Conservation (phyloP, 345 rosid species). For the Cardiospermum halicacabum region DNA sequence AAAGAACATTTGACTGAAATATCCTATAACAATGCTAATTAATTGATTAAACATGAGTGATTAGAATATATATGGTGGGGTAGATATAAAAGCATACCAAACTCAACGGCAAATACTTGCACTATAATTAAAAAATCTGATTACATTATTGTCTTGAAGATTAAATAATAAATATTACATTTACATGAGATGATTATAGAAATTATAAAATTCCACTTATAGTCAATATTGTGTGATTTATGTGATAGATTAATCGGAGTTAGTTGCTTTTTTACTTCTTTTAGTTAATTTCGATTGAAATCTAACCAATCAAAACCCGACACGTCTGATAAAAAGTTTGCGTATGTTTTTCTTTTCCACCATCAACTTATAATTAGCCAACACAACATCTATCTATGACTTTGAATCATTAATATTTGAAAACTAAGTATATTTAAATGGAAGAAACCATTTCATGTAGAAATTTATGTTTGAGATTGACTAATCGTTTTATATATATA, state of each 20-base stretch:
- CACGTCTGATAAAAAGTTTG: background rate
- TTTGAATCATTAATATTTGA: no score
- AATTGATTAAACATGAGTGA: background rate
- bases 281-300: background rate
- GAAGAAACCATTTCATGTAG: no score
- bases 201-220: no score
- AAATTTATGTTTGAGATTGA: no score
- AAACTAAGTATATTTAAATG: no score
- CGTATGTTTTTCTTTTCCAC: background rate
- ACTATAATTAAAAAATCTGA: background rate
- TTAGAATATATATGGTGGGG: background rate
- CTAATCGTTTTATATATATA: no score
- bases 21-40: no score
- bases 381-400: background rate
- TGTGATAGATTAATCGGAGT: background rate
- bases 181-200: no score
- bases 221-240: no score
- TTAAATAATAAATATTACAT: no score
- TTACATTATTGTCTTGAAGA: no score
- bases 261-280: background rate
- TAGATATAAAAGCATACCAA: constrained; percentile 7
- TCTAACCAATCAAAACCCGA: background rate
- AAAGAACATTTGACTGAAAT: background rate
- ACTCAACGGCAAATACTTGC: background rate
- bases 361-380: background rate